A percentile compares a stretch with the other conserved stretches of the same genome.
Conservation (phyloP, 768 basidiomycete genomes). For the Collybia sp. region DNA sequence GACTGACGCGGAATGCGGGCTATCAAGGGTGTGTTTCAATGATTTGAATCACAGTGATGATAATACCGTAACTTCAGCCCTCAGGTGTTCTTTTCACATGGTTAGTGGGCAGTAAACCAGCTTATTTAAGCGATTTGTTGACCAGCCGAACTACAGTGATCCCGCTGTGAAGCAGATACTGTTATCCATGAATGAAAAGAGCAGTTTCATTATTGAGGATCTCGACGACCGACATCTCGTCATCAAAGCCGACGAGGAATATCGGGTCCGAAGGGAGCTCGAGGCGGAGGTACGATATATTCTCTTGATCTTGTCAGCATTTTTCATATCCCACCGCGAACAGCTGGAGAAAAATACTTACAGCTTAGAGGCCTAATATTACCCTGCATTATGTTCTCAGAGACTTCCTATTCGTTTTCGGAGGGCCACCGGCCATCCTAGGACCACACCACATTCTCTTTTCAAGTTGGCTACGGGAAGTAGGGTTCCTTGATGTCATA, state of each 20-base stretch:
- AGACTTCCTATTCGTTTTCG: no score
- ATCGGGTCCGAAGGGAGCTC: conserved; percentile 63
- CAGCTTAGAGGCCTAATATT: conserved; percentile 44
- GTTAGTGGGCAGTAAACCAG: conserved; percentile 28
- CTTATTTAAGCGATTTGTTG: neutral
- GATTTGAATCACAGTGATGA: neutral
- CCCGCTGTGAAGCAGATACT: conserved; percentile 88
- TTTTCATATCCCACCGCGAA: conserved; percentile 2
- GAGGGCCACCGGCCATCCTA: no score
- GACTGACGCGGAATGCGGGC: conserved; percentile 31
- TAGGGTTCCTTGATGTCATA: no score
- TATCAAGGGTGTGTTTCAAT: conserved; percentile 47
- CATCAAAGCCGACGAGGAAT: conserved; percentile 80
- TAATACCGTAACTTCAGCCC: no score
- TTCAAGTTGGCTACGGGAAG: no score
- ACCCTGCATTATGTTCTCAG: no score
- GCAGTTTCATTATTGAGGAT: conserved; percentile 82
- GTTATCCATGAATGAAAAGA: conserved; percentile 74
- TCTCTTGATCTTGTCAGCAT: neutral
- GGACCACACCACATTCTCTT: no score
- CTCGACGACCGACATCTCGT: conserved; percentile 81
- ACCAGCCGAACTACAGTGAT: conserved; percentile 48
- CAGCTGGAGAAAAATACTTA: conserved; percentile 88
- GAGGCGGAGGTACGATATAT: conserved; percentile 63
- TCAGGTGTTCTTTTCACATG: conserved; percentile 68